Evolutionary conservation across 2,329 filamentous ascomycete species (phyloP).

Genomic region (Sporothrix phasma): DNA sequence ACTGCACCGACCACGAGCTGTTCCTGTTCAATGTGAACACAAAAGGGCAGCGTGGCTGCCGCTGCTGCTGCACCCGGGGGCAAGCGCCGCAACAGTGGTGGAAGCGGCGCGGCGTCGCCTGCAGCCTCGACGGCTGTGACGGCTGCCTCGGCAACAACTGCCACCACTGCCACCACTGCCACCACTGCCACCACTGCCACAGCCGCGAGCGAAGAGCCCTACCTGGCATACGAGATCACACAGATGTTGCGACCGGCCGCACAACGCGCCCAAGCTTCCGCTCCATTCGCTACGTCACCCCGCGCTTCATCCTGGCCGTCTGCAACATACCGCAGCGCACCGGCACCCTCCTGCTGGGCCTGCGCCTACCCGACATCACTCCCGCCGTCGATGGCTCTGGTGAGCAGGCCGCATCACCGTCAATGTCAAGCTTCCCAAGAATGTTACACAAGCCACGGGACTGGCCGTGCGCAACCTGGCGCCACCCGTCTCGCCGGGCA

Average conservation of each 20-base stretch:
- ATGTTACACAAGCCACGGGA: slow-evolving; percentile 64
- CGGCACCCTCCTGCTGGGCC: slow-evolving; percentile 47
- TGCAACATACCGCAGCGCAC: slow-evolving; percentile 50
- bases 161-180: no score
- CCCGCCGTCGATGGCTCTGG: slow-evolving; percentile 24
- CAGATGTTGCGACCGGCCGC: slow-evolving; percentile 30
- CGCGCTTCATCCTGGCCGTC: slow-evolving; percentile 47
- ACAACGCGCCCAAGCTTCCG: slow-evolving; percentile 43
- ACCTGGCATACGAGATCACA: slow-evolving; percentile 47
- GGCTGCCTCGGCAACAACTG: neutral
- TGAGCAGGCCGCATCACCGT: slow-evolving; percentile 39
- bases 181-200: no score
- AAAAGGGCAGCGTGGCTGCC: slow-evolving; percentile 26
- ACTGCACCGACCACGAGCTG: slow-evolving; percentile 68
- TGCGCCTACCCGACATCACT: slow-evolving; percentile 32
- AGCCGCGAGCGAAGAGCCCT: slow-evolving; percentile 32
- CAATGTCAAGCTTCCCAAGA: slow-evolving; percentile 47
- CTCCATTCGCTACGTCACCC: slow-evolving; percentile 48
- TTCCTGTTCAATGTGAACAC: slow-evolving; percentile 51
- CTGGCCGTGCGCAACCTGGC: slow-evolving; percentile 66
- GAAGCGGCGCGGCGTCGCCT: neutral
- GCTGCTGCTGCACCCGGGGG: neutral
- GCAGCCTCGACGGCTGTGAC: neutral
- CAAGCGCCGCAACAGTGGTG: neutral
- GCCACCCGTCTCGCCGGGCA: slow-evolving; percentile 36